Conservation (phyloP, 495 filamentous ascomycete species). For the Parmelia sp. region DNA sequence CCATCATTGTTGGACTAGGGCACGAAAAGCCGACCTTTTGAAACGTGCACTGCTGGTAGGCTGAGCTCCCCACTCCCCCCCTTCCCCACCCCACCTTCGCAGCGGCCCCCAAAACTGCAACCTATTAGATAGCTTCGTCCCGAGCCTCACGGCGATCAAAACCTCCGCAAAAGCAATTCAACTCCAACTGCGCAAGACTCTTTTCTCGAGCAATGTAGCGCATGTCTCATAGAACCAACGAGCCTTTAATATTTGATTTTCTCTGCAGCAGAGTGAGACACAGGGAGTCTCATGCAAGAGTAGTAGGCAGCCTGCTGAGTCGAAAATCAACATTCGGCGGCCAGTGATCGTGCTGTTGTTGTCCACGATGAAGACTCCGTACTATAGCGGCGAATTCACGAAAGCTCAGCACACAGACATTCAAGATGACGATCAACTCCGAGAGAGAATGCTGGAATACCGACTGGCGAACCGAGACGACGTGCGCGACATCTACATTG, state of each 20-base stretch:
- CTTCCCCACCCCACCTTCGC: no score
- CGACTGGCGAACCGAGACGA: slow-evolving; percentile 14
- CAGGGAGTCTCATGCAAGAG: background rate
- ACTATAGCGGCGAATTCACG: slow-evolving; percentile 13
- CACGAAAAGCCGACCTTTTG: background rate
- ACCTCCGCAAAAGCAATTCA: background rate
- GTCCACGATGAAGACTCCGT: slow-evolving; percentile 16
- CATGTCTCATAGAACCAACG: no score
- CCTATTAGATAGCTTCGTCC: background rate
- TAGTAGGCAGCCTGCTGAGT: background rate
- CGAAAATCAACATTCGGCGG: background rate
- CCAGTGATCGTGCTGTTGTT: background rate
- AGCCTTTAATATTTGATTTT: background rate
- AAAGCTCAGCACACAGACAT: slow-evolving; percentile 15
- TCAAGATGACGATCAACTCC: slow-evolving; percentile 14
- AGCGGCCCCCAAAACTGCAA: background rate
- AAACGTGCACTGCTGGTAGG: slow-evolving; percentile 4
- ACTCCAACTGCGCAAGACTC: no score
- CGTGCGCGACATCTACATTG: slow-evolving; percentile 16
- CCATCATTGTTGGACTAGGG: background rate
- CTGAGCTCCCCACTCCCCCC: background rate
- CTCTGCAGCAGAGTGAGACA: background rate
- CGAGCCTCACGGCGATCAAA: background rate
- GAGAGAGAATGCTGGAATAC: slow-evolving; percentile 17
- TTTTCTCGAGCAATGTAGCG: no score